Conservation (phyloP, 805 yeast species). For the Debaryomyces hansenii region DNA sequence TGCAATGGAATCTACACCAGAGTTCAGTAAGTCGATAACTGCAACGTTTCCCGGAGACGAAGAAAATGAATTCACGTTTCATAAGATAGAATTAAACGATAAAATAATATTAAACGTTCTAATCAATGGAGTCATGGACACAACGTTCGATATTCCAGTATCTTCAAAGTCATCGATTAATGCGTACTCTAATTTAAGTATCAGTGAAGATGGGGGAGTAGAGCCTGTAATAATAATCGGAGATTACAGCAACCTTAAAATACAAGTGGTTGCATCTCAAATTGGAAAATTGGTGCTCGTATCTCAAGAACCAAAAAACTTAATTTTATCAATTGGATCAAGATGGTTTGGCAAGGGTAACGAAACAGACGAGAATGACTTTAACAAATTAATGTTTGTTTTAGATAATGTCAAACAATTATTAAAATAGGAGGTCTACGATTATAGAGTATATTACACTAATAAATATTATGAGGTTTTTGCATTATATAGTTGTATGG, state of each 20-base stretch:
- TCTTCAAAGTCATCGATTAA: conserved; percentile 20
- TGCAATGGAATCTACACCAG: conserved; percentile 9
- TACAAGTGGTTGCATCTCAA: conserved; percentile 50
- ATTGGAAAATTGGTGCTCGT: conserved; percentile 42
- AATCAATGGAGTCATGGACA: conserved; percentile 48
- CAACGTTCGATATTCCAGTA: conserved; percentile 47
- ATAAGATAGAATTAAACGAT: conserved; percentile 36
- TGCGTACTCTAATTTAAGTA: conserved; percentile 5
- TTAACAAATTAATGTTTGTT: conserved; percentile 46
- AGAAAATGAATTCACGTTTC: conserved; percentile 19
- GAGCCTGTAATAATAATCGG: conserved; percentile 51
- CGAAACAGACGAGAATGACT: conserved; percentile 33
- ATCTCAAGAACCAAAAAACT: conserved; percentile 32
- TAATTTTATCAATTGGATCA: conserved; percentile 47
- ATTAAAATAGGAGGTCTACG: conserved; percentile 5
- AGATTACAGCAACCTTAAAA: conserved; percentile 45
- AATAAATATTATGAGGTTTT: not conserved
- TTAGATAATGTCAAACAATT: conserved; percentile 27
- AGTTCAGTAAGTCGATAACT: conserved; percentile 10
- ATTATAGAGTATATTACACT: not conserved
- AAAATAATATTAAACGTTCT: conserved; percentile 39
- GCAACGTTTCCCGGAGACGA: conserved; percentile 7
- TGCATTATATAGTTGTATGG: not conserved
- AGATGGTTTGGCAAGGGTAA: conserved; percentile 45
- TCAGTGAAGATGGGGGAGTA: conserved; percentile 26